These are phyloP conservation scores for Fulvia fulva DNA, from an alignment of 2,329 filamentous ascomycete species.

Conservation along the genomic window DNA sequence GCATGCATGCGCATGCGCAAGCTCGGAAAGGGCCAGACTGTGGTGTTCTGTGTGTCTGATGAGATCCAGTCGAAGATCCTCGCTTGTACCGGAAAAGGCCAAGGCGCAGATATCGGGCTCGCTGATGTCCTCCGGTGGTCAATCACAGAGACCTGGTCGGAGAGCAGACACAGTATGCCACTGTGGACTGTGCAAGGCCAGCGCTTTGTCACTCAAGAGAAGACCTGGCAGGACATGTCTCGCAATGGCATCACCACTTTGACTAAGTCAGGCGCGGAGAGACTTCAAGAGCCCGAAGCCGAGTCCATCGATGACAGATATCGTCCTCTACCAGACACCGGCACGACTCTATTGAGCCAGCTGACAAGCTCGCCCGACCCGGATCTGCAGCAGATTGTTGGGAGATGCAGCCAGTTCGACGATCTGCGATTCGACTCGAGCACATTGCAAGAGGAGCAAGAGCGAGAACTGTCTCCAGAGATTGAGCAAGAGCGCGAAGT, in stretches of 20 bases:
- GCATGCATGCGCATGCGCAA: slow-evolving; percentile 70
- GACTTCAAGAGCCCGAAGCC: slow-evolving; percentile 55
- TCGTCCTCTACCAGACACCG: slow-evolving; percentile 1
- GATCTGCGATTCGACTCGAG: slow-evolving; percentile 24
- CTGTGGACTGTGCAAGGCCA: slow-evolving; percentile 61
- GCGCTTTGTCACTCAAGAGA: slow-evolving; percentile 39
- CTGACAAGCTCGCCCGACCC: slow-evolving; percentile 13
- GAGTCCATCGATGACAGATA: slow-evolving; percentile 53
- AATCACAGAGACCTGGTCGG: slow-evolving; percentile 54
- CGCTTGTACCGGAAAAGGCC: slow-evolving; percentile 1
- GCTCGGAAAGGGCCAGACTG: slow-evolving; percentile 62
- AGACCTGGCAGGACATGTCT: slow-evolving; percentile 12
- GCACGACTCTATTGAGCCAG: not conserved
- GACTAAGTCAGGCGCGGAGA: slow-evolving; percentile 32
- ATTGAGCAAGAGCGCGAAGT: slow-evolving; percentile 56
- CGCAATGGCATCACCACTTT: slow-evolving; percentile 8
- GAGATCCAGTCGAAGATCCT: slow-evolving; percentile 58
- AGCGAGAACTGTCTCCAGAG: slow-evolving; percentile 64
- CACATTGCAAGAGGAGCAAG: slow-evolving; percentile 61
- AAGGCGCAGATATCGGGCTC: slow-evolving; percentile 41
- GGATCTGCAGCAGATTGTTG: slow-evolving; percentile 28
- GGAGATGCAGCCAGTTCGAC: slow-evolving; percentile 21
- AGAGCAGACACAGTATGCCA: slow-evolving; percentile 49
- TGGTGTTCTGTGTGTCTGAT: slow-evolving; percentile 56
- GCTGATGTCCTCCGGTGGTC: slow-evolving; percentile 57